Evolutionary conservation across 2,329 filamentous ascomycete species (phyloP).

Genomic region (Phoma sp.): DNA sequence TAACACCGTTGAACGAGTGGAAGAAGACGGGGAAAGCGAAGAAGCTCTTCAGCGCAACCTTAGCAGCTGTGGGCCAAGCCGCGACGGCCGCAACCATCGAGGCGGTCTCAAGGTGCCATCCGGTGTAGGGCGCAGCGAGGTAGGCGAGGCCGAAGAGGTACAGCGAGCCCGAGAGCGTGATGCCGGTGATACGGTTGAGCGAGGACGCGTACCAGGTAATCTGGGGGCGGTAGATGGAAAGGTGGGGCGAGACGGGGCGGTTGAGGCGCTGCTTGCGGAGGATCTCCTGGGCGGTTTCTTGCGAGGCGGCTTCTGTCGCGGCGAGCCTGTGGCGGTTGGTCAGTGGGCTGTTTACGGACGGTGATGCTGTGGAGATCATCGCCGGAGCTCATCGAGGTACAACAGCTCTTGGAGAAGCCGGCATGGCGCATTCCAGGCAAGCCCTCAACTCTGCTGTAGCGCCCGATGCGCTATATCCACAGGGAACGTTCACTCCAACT

Average conservation of each 20-base stretch:
- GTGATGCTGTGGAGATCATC: neutral
- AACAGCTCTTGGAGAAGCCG: neutral
- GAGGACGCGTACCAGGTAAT: conserved; percentile 82
- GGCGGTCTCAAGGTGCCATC: conserved; percentile 71
- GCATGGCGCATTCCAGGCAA: neutral
- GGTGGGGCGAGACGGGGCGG: conserved; percentile 84
- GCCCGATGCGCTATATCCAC: neutral
- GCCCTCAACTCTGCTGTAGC: neutral
- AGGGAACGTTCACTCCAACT: no score
- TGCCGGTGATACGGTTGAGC: conserved; percentile 85
- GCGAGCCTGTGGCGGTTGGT: conserved; percentile 47
- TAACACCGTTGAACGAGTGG: conserved; percentile 71
- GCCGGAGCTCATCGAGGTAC: neutral
- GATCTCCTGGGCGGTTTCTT: conserved; percentile 64
- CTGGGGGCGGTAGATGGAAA: conserved; percentile 82
- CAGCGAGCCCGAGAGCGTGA: conserved; percentile 71
- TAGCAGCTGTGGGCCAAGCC: conserved; percentile 63
- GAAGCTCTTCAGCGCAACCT: conserved; percentile 64
- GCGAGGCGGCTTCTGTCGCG: conserved; percentile 64
- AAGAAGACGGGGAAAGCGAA: conserved; percentile 71
- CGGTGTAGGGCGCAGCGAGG: conserved; percentile 77
- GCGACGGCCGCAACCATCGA: conserved; percentile 69
- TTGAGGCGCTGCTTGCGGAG: conserved; percentile 80
- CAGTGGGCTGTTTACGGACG: conserved; percentile 7
- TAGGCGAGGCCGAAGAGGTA: conserved; percentile 84